Evolutionary conservation across 2,329 filamentous ascomycete genomes (phyloP), one percentile per base, ranked within the genome.

Genomic region (Magnaporthiopsis poae): DNA sequence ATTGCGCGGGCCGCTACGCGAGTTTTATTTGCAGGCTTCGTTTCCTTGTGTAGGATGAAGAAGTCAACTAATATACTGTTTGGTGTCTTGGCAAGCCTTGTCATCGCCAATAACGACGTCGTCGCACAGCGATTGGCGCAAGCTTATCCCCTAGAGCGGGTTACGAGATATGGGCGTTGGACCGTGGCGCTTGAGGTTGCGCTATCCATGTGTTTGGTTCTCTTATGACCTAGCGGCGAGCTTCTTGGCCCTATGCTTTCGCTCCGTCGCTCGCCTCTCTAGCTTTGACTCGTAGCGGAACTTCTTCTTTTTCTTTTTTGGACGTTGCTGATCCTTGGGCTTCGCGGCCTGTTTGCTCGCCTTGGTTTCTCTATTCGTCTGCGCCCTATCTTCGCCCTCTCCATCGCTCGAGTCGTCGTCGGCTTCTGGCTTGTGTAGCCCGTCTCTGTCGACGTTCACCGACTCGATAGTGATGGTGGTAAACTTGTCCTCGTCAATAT

Each of bases 391-490:
- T 13, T 74, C 75, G 18, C 74, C 73, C 31, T 72, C 73, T 33
- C 75, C 31, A 31, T 31, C 71, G 11, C 72, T 73, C 21, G 46
- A 56, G n/a, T 76, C 76, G 5, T 76, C 76, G 5, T 77, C 75
- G 29, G 79, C 77, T n/a, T 77, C 77, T 2, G 82, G 80, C 71
- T 85, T 88, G 67, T 86, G 82, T 63, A 96, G 79, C 0, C 91
- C 91, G 66, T 92, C 87, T 70, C 86, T 86, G 15, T 90, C 88
- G 21, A 96, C 85, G 69, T 89, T 89, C 71, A 99, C 92, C 13
- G 90, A 89, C 75, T 97, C 94, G 1, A 99, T 88, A 0, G 91
- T 97, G 33, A 99, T 95, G 0, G 92, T 96, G 0, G 95, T 98
- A 76, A 92, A 97, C 74, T 90, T 90, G 76, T 97, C 94, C 76